Conservation (phyloP, 805 yeast species). For the Suhomyces xylopsoci region DNA sequence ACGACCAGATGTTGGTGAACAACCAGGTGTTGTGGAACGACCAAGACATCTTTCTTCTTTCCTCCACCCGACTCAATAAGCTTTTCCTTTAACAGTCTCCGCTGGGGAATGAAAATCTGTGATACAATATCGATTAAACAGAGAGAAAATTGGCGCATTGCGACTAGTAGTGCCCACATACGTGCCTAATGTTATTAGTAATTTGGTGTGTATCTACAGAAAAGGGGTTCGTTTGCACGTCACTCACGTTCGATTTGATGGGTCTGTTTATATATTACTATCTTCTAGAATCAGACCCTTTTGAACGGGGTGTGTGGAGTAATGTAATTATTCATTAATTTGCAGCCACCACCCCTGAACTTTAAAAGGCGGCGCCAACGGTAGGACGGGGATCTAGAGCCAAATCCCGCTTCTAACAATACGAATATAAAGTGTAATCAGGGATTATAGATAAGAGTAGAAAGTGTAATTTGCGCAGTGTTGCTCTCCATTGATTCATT, state of each 20-base stretch:
- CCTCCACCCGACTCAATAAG: conserved; percentile 25
- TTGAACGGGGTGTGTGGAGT: not conserved
- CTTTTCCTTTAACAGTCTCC: conserved; percentile 22
- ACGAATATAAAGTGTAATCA: not conserved
- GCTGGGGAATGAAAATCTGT: conserved; percentile 14
- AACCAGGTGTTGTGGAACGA: too few species aligned
- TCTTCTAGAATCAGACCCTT: too few species aligned
- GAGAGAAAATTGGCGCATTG: not conserved
- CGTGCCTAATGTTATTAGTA: not conserved
- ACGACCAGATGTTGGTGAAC: conserved; percentile 2
- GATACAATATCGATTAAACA: not conserved
- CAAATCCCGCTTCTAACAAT: not conserved
- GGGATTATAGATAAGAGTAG: not conserved
- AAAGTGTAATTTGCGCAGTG: not conserved
- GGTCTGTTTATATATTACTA: too few species aligned
- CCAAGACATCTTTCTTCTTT: too few species aligned
- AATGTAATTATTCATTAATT: not conserved
- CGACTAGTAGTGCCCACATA: not conserved
- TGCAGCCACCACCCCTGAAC: not conserved
- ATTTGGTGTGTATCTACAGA: too few species aligned
- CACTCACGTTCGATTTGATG: too few species aligned
- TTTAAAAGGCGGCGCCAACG: not conserved
- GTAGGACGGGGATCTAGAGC: not conserved
- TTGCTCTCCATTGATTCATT: not conserved
- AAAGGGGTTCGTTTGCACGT: too few species aligned